Conservation (phyloP, 371 early-diverging fungal genomes). For the Rhizopus sp. region DNA sequence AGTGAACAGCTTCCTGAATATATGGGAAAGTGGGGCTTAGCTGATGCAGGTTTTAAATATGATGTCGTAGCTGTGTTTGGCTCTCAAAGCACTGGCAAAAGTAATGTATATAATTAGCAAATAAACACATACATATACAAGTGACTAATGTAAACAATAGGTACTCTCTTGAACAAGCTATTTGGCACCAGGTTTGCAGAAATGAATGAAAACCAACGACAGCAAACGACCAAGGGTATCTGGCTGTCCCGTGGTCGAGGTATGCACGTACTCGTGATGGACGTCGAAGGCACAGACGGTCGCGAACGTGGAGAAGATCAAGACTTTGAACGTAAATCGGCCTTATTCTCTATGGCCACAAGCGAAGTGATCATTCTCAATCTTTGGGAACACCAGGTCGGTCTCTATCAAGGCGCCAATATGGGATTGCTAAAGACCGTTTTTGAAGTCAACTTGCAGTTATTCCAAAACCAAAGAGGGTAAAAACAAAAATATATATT, state of each 20-base stretch:
- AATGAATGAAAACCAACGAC: conserved; percentile 83
- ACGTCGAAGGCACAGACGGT: conserved; percentile 99
- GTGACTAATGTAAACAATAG: conserved; percentile 35
- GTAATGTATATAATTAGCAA: conserved; percentile 46
- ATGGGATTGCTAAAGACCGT: conserved; percentile 99
- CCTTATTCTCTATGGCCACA: conserved; percentile 95
- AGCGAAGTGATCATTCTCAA: conserved; percentile 96
- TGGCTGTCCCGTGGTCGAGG: conserved; percentile 90
- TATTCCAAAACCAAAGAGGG: conserved; percentile 83
- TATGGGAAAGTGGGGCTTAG: conserved; percentile 85
- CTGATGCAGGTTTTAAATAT: conserved; percentile 90
- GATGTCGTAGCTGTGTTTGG: conserved; percentile 97
- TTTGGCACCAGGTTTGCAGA: conserved; percentile 95
- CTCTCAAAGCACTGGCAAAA: conserved; percentile 97
- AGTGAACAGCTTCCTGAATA: conserved; percentile 71
- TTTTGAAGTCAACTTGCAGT: conserved; percentile 95
- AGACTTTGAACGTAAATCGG: conserved; percentile 98
- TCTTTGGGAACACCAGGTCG: conserved; percentile 97
- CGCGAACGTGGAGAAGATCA: conserved; percentile 98
- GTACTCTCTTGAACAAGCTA: conserved; percentile 92
- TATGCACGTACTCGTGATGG: conserved; percentile 90
- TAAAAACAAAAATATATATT: conserved; percentile 8
- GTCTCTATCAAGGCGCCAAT: conserved; percentile 98
- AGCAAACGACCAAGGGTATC: conserved; percentile 97
- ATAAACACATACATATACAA: no score